Evolutionary conservation across 768 basidiomycete genomes (phyloP), one percentile per base, ranked within the genome.

Genomic region (Kwoniella mangroviensis): DNA sequence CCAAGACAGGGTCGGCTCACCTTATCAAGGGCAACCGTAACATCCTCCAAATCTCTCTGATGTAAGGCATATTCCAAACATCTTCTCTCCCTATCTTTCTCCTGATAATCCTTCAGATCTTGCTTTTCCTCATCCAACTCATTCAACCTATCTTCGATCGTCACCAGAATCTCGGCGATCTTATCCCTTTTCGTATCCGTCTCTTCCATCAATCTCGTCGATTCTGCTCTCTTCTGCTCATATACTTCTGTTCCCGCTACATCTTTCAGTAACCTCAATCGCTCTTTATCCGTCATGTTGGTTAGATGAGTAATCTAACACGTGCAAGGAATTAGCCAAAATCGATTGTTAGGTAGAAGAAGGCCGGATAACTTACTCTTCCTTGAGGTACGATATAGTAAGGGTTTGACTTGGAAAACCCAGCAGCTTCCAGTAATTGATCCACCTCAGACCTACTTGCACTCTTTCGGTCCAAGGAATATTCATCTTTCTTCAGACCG

Each of bases 331-430:
- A 52, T 75, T 26, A 72, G 70, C 54, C 54, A 7, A 17, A 13
- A n/a, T 34, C 19, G 58, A 62, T 24, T 28, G 53, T 1, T 19
- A 21, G 12, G 40, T 34, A 49, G 26, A 42, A 19, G 28, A 4
- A 59, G 13, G 42, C 5, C 11, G 34, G 26, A 28, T 17, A 28
- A 87, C 90, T 83, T 76, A 97, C 95, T 61, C 96, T 86, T 63
- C 97, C 97, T 86, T 99, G 97, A 2, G 97, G 97, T 0, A 98
- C 96, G 74, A 99, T 99, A 78, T 98, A 99, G 82, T 98, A 99
- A 0, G 97, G 97, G 79, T 98, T 99, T n/a, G 91, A 91, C 80
- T 93, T 92, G 84, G 92, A 94, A 85, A 99, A 99, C 0, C 97
- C 96, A 1, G 97, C 97, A 79, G 91, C 92, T 82, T 98, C 97